Evolutionary conservation across 306 rosid genomes (phyloP).

Genomic region (Myrica gale): DNA sequence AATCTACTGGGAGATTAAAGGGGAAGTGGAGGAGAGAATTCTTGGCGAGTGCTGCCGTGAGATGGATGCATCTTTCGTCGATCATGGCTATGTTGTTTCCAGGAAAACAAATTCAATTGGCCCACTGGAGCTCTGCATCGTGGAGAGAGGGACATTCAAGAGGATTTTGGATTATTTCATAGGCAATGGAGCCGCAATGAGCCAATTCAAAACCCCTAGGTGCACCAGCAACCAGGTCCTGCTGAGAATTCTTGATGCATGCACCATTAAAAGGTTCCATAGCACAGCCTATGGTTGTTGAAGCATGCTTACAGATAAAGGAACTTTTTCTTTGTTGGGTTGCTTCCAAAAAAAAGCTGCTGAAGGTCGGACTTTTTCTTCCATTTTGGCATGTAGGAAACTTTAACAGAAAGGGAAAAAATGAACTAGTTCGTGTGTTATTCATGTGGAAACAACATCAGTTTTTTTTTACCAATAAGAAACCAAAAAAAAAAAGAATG

Average conservation of each 20-base stretch:
- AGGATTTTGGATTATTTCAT: slow-evolving; percentile 69
- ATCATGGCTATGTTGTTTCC: slow-evolving; percentile 85
- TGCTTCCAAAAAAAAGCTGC: background rate
- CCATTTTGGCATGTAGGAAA: too few species aligned
- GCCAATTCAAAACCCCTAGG: slow-evolving; percentile 93
- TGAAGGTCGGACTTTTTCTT: too few species aligned
- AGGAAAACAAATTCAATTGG: slow-evolving; percentile 68
- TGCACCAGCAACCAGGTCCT: slow-evolving; percentile 63
- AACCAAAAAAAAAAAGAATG: too few species aligned
- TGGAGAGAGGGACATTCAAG: slow-evolving; percentile 71
- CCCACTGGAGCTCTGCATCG: slow-evolving; percentile 65
- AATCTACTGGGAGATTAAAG: slow-evolving; percentile 86
- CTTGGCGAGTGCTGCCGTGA: slow-evolving; percentile 54
- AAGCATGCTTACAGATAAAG: background rate
- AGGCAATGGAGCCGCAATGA: slow-evolving; percentile 62
- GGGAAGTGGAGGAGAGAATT: slow-evolving; percentile 53
- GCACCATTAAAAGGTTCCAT: slow-evolving; percentile 42
- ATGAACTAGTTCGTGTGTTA: too few species aligned
- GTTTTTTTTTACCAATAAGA: too few species aligned
- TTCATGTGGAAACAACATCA: too few species aligned
- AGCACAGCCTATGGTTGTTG: slow-evolving; percentile 57
- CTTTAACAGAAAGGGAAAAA: too few species aligned
- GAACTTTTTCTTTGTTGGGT: background rate
- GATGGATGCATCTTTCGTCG: slow-evolving; percentile 73
- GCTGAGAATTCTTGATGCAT: slow-evolving; percentile 49